These are phyloP conservation scores for Russula sp. DNA, from an alignment of 768 basidiomycete species.

Conservation along the genomic window DNA sequence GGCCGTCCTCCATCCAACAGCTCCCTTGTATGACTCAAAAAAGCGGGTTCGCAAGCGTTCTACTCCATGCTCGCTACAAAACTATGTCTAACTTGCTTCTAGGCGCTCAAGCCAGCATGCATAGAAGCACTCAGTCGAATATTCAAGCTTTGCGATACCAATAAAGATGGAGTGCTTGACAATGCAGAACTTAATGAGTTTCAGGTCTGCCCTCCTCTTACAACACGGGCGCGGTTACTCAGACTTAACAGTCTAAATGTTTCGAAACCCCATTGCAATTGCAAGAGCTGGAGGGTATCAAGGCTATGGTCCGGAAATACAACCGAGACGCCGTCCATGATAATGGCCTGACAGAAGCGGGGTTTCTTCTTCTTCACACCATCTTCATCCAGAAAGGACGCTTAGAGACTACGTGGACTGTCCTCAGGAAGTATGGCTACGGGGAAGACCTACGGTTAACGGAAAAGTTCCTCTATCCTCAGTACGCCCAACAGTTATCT, in stretches of 20 bases:
- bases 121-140: constrained; percentile 82
- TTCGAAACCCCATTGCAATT: constrained; percentile 88
- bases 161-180: constrained; percentile 91
- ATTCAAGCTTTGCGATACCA: constrained; percentile 92
- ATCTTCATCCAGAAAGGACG: constrained; percentile 94
- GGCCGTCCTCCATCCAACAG: constrained; percentile 93
- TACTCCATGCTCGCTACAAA: not conserved
- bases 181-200: constrained; percentile 92
- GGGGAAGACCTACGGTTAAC: constrained; percentile 88
- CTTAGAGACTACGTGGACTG: constrained; percentile 97
- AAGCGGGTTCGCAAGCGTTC: constrained; percentile 64
- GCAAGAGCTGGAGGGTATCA: constrained; percentile 95
- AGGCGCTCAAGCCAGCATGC: constrained; percentile 92
- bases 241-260: constrained; percentile 67
- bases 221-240: not conserved
- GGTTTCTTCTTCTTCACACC: constrained; percentile 92
- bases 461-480: constrained; percentile 82
- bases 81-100: constrained; percentile 6
- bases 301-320: constrained; percentile 79
- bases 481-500: constrained; percentile 41
- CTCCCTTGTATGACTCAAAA: constrained; percentile 92
- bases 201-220: constrained; percentile 49
- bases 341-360: constrained; percentile 82
- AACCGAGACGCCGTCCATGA: constrained; percentile 68
- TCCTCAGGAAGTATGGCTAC: constrained; percentile 91